phyloP scores from a whole-genome alignment of 2,329 filamentous ascomycete genomes.

The Diaporthe sp. region DNA sequence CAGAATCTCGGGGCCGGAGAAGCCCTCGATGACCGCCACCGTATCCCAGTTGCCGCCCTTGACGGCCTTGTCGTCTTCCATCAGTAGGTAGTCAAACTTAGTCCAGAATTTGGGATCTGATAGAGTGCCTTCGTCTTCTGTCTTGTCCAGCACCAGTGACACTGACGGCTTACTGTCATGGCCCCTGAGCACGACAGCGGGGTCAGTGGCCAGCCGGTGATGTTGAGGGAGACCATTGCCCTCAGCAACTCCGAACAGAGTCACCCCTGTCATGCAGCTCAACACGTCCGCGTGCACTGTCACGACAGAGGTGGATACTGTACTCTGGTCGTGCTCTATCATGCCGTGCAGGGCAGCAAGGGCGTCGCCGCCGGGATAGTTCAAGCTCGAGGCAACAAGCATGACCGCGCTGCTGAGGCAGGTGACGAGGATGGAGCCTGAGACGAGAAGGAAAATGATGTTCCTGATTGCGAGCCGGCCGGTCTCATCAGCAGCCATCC shows the following conservation, averaged over 20 bases:
- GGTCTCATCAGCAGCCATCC: constrained; percentile 25
- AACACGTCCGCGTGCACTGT: constrained; percentile 74
- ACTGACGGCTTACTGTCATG: constrained; percentile 25
- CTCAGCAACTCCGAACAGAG: constrained; percentile 69
- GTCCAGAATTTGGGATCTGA: constrained; percentile 69
- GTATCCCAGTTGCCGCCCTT: constrained; percentile 68
- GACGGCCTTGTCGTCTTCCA: constrained; percentile 64
- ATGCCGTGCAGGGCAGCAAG: constrained; percentile 66
- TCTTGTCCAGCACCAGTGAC: constrained; percentile 69
- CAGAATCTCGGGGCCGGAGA: constrained; percentile 70
- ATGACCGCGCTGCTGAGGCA: constrained; percentile 74
- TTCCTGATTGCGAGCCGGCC: constrained; percentile 58
- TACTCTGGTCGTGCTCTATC: constrained; percentile 49
- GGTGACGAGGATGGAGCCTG: constrained; percentile 69
- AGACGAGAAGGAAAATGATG: constrained; percentile 65
- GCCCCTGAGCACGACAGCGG: constrained; percentile 19
- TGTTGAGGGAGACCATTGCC: constrained; percentile 52
- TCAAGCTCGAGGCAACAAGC: constrained; percentile 85
- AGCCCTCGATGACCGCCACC: constrained; percentile 69
- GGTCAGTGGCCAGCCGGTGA: constrained; percentile 47
- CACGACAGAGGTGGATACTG: constrained; percentile 52
- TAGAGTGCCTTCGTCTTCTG: constrained; percentile 64
- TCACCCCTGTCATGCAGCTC: constrained; percentile 79
- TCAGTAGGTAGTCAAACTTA: constrained; percentile 73
- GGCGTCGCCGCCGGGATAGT: constrained; percentile 93